A percentile compares a stretch with the other conserved stretches of the same genome.
Evolutionary conservation across 257 asterid species (phyloP).

Genomic region (Fraxinus excelsior): DNA sequence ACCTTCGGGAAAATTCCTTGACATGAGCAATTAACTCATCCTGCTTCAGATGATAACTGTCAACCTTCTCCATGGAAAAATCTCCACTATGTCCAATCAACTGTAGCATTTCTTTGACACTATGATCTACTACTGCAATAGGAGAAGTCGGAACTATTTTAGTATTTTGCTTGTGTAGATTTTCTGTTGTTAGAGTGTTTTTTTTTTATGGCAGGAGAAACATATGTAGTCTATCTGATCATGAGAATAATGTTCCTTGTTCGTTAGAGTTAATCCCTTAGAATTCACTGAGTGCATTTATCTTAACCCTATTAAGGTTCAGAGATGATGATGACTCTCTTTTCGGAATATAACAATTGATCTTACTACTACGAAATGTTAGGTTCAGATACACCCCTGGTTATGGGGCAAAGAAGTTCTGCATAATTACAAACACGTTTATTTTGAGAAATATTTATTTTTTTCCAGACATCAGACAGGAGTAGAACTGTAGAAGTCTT

Average conservation of each 20-base stretch:
- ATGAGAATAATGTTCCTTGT: not conserved
- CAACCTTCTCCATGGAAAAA: conserved; percentile 24
- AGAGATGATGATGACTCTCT: not conserved
- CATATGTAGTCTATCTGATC: no score
- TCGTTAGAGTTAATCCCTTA: not conserved
- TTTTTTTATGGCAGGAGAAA: not conserved
- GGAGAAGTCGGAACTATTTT: not conserved
- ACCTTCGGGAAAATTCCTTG: conserved; percentile 51
- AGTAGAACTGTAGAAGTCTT: not conserved
- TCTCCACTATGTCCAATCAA: conserved; percentile 41
- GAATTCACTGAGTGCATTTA: not conserved
- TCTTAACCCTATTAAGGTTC: not conserved
- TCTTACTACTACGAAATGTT: not conserved
- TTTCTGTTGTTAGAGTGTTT: not conserved
- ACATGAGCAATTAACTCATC: conserved; percentile 48
- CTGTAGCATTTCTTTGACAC: conserved; percentile 47
- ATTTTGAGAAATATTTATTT: not conserved
- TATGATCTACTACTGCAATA: conserved; percentile 57
- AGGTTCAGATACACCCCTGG: not conserved
- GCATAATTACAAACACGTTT: not conserved
- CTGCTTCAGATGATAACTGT: conserved; percentile 25
- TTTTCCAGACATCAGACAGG: not conserved
- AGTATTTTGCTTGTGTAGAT: not conserved
- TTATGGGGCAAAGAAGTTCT: not conserved
- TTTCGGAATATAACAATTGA: not conserved